Base-by-base conservation (phyloP, 2,329 filamentous ascomycete genomes). In the Fusarium aywerte region DNA sequence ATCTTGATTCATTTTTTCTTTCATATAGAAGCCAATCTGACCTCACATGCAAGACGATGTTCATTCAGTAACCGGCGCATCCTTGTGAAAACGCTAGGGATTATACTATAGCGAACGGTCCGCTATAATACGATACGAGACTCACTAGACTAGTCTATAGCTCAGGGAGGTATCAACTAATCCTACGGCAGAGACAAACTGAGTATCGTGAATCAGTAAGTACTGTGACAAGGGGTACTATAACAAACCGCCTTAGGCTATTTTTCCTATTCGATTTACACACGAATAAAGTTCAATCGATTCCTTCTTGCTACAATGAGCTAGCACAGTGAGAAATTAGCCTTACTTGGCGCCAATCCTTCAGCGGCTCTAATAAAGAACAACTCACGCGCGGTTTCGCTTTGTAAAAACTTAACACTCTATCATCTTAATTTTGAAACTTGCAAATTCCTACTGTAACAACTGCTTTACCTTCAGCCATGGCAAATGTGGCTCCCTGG, bases 271-370 rank as follows among this genome's bases (percentile, higher is more conserved):
- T 8, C 18, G n/a, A 36, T 10, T 12, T 10, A 5, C 6, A 39
- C 13, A 39, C 7, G 12, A 23, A 23, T 4, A 8, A 21, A 10
- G 2, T 10, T 40, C 20, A 5, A 3, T 16, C 23, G 10, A 8
- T 39, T 23, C 12, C 11, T 16, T 16, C 23, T 4, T 15, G 8
- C 12, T 40, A 1, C 21, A 23, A 5, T 4, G 16, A 21, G 12
- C 13, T 23, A 5, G 4, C 5, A 25, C 11, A 3, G 50, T 54
- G 11, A 54, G 50, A 50, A 50, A 49, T 54, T 50, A 54, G 50
- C n/a, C 31, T 48, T 16, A 6, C 13, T 13, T 53, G 23, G 20
- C 15, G 20, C 23, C 21, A 15, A 40, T 40, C 38, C 21, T 40
- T 16, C 15, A 7, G 4, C 9, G 20, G n/a, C 20, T 21, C 36